Evolutionary conservation across 2,329 filamentous ascomycete species (phyloP), one percentile per base, ranked within the genome.

Genomic region (Penicillium sp.): DNA sequence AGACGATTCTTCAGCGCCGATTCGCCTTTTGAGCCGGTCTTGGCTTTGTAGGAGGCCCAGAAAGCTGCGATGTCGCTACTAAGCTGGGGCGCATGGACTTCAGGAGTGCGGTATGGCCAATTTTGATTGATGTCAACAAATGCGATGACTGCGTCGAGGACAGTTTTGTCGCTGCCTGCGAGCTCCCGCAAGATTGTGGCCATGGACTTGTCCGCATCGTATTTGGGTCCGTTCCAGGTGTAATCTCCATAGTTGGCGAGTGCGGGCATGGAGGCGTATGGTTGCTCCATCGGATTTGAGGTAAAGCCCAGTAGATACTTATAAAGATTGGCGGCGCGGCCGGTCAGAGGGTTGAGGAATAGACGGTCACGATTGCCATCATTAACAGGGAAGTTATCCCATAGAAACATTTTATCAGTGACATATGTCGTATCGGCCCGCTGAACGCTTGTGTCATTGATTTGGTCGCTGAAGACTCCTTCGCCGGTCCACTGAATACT

Each of bases 301-400:
- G 59, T 63, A 40, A 63, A 63, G 18, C 60, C 59, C 8, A 63
- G 36, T 13, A 63, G 26, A 27, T 62, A 43, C 46, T 62, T 57
- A 36, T 62, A 58, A 7, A 63, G 49, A 9, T 54, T 47, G 2
- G 57, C 21, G 17, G 45, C 50, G 23, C 60, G 60, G 26, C 49
- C 53, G n/a, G 44, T 61, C 7, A 63, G 52, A 2, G 60, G 60
- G 47, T 62, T 63, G n/a, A 63, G 55, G 51, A 63, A 63, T 2
- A 63, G 45, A 3, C 55, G 59, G 27, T 59, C 37, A n/a, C 55
- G 57, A 24, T 52, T 59, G 20, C 48, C 57, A 17, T 63, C 60
- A 37, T 63, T 63, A 15, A 63, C 60, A n/a, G 60, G 60, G 52
- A 63, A 63, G 26, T 63, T 63, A 33, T 63, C 59, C 60, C 60